Evolutionary conservation across 148 eudicot species (phyloP).

Genomic region (Chenopodium quinoa): DNA sequence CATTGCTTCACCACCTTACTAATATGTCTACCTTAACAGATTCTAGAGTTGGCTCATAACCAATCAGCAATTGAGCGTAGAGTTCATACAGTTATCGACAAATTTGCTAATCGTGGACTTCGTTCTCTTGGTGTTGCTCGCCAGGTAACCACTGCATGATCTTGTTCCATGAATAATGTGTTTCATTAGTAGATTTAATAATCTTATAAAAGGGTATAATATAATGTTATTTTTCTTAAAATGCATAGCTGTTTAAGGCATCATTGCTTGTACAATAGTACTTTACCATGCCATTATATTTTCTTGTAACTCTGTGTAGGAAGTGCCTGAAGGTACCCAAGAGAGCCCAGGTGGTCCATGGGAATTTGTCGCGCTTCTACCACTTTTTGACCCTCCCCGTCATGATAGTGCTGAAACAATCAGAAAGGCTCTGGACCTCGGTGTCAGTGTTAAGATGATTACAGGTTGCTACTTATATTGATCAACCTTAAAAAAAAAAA

Average conservation of each 20-base stretch:
- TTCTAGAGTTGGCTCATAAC: constrained; percentile 59
- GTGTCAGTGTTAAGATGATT: constrained; percentile 90
- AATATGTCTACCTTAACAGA: constrained; percentile 32
- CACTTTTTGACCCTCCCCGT: constrained; percentile 91
- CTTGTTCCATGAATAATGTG: neutral
- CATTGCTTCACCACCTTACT: neutral
- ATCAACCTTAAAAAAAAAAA: no score
- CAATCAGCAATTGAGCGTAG: constrained; percentile 43
- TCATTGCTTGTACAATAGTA: no score
- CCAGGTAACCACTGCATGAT: constrained; percentile 40
- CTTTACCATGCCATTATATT: no score
- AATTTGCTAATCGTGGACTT: constrained; percentile 80
- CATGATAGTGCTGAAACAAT: constrained; percentile 95
- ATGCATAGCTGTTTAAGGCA: no score
- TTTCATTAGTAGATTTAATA: no score
- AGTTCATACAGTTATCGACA: constrained; percentile 64
- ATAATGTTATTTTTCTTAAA: no score
- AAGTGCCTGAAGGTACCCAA: constrained; percentile 64
- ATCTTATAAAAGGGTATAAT: no score
- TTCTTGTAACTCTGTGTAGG: constrained; percentile 28
- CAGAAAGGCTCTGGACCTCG: constrained; percentile 66
- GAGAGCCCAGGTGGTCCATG: constrained; percentile 81
- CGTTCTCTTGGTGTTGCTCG: constrained; percentile 77
- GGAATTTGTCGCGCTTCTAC: constrained; percentile 80
- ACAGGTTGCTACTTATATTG: constrained; percentile 42